Percentiles rank a stretch among this genome's conserved stretches.
These are phyloP conservation scores for Somion occarium DNA, from an alignment of 1,284 basidiomycete genomes.

Conservation along the genomic window DNA sequence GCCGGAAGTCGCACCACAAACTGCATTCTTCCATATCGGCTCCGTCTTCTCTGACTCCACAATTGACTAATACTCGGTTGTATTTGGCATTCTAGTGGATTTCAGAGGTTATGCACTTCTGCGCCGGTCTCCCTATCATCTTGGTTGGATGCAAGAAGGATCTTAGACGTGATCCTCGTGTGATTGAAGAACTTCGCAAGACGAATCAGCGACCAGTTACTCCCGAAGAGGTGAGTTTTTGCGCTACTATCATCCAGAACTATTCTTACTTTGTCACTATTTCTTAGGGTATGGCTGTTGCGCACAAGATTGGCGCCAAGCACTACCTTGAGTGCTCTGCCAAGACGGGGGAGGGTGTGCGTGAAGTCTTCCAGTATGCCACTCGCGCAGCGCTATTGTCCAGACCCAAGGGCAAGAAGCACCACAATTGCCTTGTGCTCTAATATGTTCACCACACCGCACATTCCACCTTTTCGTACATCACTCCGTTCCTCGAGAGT, in stretches of 20 bases:
- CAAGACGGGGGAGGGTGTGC: conserved; percentile 67
- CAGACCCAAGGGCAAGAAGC: conserved; percentile 33
- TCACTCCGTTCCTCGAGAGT: no score
- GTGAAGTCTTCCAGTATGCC: conserved; percentile 76
- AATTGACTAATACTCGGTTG: not conserved
- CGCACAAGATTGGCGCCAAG: conserved; percentile 70
- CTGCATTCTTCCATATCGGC: not conserved
- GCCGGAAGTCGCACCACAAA: not conserved
- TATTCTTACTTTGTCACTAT: not conserved
- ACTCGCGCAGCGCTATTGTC: conserved; percentile 58
- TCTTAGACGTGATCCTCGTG: conserved; percentile 50
- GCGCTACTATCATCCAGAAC: conserved; percentile 1
- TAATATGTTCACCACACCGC: no score
- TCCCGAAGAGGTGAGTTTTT: conserved; percentile 42
- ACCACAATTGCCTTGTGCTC: conserved; percentile 47
- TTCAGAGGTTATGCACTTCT: conserved; percentile 78
- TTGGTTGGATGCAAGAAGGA: conserved; percentile 79
- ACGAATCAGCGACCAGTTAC: conserved; percentile 61
- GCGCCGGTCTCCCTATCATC: conserved; percentile 68
- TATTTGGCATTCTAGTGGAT: conserved; percentile 50
- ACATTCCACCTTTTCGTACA: no score
- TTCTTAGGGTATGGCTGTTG: conserved; percentile 69
- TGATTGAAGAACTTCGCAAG: conserved; percentile 54
- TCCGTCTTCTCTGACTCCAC: not conserved
- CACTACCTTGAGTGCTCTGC: conserved; percentile 76